These are phyloP conservation scores for Sugiyamaella pinicola DNA, from an alignment of 1,139 yeast species.

Conservation along the genomic window DNA sequence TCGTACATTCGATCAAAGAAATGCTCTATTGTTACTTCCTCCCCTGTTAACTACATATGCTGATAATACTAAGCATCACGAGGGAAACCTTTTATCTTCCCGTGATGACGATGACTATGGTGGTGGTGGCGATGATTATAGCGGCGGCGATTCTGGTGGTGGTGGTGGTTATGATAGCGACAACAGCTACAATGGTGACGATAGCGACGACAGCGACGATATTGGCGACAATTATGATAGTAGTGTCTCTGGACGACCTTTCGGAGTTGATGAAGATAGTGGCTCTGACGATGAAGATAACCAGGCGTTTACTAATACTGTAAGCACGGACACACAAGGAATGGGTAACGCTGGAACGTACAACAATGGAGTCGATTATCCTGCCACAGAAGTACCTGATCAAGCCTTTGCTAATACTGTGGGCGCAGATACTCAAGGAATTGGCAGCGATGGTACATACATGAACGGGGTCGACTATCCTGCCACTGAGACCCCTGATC, in stretches of 20 bases:
- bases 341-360: background rate
- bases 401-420: no score
- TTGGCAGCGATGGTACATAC: background rate
- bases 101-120: slow-evolving; percentile 7
- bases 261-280: background rate
- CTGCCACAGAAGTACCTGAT: no score
- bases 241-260: background rate
- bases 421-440: background rate
- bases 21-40: background rate
- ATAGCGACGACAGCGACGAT: slow-evolving; percentile 3
- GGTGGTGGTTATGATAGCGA: slow-evolving; percentile 2
- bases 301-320: background rate
- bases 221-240: background rate
- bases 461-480: background rate
- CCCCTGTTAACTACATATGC: background rate
- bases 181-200: slow-evolving; percentile 7
- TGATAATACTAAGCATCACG: background rate
- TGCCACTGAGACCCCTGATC: background rate
- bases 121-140: background rate
- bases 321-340: background rate
- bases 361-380: background rate
- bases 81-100: background rate
- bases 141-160: background rate
- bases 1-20: background rate
- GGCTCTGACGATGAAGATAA: background rate